Base-by-base conservation (phyloP, 768 basidiomycete genomes). In the Leccinum ochraceum region DNA sequence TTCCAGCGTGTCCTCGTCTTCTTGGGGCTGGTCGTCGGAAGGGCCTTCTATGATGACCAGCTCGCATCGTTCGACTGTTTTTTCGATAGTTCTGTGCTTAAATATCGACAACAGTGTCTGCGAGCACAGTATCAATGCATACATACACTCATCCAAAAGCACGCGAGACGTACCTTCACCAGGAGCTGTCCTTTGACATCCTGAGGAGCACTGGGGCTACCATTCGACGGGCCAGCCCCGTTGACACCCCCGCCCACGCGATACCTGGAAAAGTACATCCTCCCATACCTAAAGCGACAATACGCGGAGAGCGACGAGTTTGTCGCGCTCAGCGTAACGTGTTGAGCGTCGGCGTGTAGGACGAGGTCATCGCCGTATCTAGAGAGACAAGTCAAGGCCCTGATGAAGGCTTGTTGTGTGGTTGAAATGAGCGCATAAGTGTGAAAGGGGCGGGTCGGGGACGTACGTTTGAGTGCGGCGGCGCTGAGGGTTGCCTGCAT, bases 221-320 rank as follows among this genome's bases (percentile, higher is more conserved):
- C 28, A 11, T 51, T 46, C 24, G 64, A 59, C 48, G 63, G 54
- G 60, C 66, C 57, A 17, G 63, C 57, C 37, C 62, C 66, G 22
- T 56, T 63, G 44, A n/a, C 65, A 14, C 56, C 53, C 50, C 51
- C 36, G 56, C 71, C 78, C 11, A 89, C 72, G 42, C 70, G 78
- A 65, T 89, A 94, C 60, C 80, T 85, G 26, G 84, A 84, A 70
- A 94, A 94, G 75, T 90, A 92, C 39, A 79, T 75, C 44, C 77
- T 82, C 9, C 79, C 78, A 64, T 88, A 91, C 70, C 83, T 86
- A 77, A 94, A 88, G 14, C 89, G 83, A 73, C 86, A 89, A 68
- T 90, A 94, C 11, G 92, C 92, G 42, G 92, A 89, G 68, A 87
- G 83, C 5, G 92, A 87, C 3, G 88, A 86, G 74, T 94, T 94